Base-by-base conservation (phyloP, 495 filamentous ascomycete genomes). In the Penicillium parvum region DNA sequence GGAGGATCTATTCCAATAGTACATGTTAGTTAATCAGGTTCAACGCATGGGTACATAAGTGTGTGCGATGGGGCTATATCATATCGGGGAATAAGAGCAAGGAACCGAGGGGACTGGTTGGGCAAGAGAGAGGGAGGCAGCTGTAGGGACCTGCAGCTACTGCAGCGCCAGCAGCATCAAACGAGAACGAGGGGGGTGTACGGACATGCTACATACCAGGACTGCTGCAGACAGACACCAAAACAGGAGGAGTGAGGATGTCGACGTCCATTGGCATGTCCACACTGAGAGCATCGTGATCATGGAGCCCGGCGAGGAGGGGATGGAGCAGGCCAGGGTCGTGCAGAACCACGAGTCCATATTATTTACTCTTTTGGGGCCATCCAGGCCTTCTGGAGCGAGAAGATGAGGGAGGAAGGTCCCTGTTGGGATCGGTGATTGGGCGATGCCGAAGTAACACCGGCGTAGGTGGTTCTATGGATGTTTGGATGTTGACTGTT, bases 151-250 rank as follows among this genome's bases (percentile, higher is more conserved):
- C 45, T 58, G 40, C 44, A 55, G 46, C 36, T 47, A 30, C 14
- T 15, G 41, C 28, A 22, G 32, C n/a, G n/a, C n/a, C n/a, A n/a
- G n/a, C n/a, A n/a, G n/a, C n/a, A n/a, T n/a, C n/a, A n/a, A n/a
- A n/a, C n/a, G n/a, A n/a, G n/a, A n/a, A n/a, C n/a, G n/a, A 46
- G 25, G 30, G 43, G 40, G 49, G 40, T 10, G 53, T 40, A 52
- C 47, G 32, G 29, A 15, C 7, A 51, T 52, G 44, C 45, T 50
- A 61, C 57, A 55, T 51, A 61, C 57, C 34, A 61, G 48, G 32
- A 33, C 17, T 50, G 15, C 49, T 47, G 45, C 55, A 44, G 45
- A 37, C 11, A 41, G 10, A 15, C 40, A 21, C 53, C 53, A 54
- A 23, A 53, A 39, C 4, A 32, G 40, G 45, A 36, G 14, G 14